Conservation (phyloP, 345 rosid genomes). For the Linum lewisii region DNA sequence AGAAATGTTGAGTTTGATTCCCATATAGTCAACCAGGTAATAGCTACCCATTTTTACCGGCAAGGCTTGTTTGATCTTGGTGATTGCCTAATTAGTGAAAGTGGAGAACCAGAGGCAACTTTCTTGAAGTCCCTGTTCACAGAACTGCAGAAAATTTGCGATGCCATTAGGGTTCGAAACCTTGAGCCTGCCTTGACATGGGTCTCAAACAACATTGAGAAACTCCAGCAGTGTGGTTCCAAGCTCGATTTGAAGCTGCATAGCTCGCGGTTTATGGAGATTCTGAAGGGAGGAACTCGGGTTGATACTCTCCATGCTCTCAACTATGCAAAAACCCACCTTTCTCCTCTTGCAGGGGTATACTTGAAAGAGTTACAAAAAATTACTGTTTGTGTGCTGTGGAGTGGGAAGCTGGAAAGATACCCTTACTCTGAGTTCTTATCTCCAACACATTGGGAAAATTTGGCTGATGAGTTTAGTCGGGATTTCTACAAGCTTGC, state of each 20-base stretch:
- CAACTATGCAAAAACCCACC: conserved; percentile 42
- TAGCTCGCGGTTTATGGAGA: conserved; percentile 48
- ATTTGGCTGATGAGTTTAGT: conserved; percentile 36
- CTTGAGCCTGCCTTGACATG: conserved; percentile 70
- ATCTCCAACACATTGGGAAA: conserved; percentile 39
- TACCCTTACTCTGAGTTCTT: conserved; percentile 46
- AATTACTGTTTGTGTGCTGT: conserved; percentile 41
- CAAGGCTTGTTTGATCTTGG: conserved; percentile 76
- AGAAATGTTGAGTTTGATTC: conserved; percentile 53
- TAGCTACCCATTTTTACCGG: conserved; percentile 57
- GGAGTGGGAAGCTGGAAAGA: conserved; percentile 43
- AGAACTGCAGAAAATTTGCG: conserved; percentile 44
- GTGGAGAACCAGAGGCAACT: conserved; percentile 38
- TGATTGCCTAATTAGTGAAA: conserved; percentile 56
- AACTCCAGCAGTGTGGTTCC: conserved; percentile 39
- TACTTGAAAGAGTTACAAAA: conserved; percentile 38
- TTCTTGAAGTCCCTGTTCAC: conserved; percentile 38
- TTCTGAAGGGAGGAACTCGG: conserved; percentile 40
- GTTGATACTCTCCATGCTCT: conserved; percentile 32
- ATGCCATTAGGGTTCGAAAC: conserved; percentile 43
- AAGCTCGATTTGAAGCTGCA: conserved; percentile 52
- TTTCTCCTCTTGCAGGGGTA: conserved; percentile 32
- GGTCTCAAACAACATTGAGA: conserved; percentile 40
- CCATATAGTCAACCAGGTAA: conserved; percentile 44
- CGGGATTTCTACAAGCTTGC: conserved; percentile 38